These are phyloP conservation scores for Yamadazyma triangularis DNA, from an alignment of 1,139 yeast species.

Conservation along the genomic window DNA sequence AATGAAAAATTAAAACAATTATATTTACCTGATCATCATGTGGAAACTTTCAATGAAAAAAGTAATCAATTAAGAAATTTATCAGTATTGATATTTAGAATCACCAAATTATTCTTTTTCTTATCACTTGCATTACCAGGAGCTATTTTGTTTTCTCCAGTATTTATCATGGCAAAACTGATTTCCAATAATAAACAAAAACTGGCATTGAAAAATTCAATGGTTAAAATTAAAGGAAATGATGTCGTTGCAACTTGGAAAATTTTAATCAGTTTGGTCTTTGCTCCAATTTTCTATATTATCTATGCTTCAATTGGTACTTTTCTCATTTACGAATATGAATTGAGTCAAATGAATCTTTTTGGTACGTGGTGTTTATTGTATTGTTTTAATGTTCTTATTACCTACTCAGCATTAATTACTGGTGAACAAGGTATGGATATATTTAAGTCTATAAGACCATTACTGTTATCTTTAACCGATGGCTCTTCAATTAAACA, in stretches of 20 bases:
- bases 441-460: slow-evolving; percentile 74
- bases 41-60: slow-evolving; percentile 55
- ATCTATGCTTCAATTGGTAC: slow-evolving; percentile 66
- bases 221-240: slow-evolving; percentile 85
- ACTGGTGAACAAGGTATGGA: slow-evolving; percentile 95
- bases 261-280: slow-evolving; percentile 79
- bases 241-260: slow-evolving; percentile 98
- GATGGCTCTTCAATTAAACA: slow-evolving; percentile 57
- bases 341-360: slow-evolving; percentile 16
- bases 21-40: slow-evolving; percentile 87
- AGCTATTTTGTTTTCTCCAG: slow-evolving; percentile 76
- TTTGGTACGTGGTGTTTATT: slow-evolving; percentile 37
- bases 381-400: slow-evolving; percentile 56
- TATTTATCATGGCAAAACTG: slow-evolving; percentile 69
- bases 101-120: slow-evolving; percentile 50
- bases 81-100: slow-evolving; percentile 48
- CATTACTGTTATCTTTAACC: slow-evolving; percentile 69
- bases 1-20: slow-evolving; percentile 62
- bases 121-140: slow-evolving; percentile 78
- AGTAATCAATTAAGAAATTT: slow-evolving; percentile 40
- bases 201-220: slow-evolving; percentile 80
- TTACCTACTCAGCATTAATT: slow-evolving; percentile 82
- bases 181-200: slow-evolving; percentile 70
- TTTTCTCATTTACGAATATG: slow-evolving; percentile 31
- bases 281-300: slow-evolving; percentile 81